These are phyloP conservation scores for Nissolia schottii DNA, from an alignment of 306 rosid species.

Conservation along the genomic window DNA sequence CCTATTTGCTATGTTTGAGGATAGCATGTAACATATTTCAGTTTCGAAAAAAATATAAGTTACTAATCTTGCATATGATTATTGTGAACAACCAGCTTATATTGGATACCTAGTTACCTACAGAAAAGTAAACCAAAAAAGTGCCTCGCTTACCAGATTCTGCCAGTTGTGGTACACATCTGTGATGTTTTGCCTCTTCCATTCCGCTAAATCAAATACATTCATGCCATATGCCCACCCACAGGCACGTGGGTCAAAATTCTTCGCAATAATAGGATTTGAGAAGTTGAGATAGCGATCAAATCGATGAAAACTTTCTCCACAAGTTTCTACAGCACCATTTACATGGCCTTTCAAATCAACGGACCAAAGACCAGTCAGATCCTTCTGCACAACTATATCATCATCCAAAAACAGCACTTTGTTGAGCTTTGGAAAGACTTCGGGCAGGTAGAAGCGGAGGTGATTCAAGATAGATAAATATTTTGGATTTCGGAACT, in stretches of 20 bases:
- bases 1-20: neutral
- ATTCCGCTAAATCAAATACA: slow-evolving; percentile 80
- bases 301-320: slow-evolving; percentile 92
- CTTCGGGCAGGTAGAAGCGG: slow-evolving; percentile 95
- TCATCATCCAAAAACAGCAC: slow-evolving; percentile 95
- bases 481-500: slow-evolving; percentile 92
- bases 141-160: slow-evolving; percentile 61
- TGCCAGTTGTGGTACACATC: slow-evolving; percentile 94
- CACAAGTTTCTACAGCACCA: slow-evolving; percentile 99
- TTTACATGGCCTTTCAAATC: slow-evolving; percentile 89
- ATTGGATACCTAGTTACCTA: neutral
- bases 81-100: neutral
- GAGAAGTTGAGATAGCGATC: slow-evolving; percentile 96
- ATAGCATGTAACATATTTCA: neutral
- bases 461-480: slow-evolving; percentile 95
- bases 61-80: neutral
- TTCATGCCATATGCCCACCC: slow-evolving; percentile 99
- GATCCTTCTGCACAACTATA: slow-evolving; percentile 90
- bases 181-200: slow-evolving; percentile 95
- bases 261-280: slow-evolving; percentile 83
- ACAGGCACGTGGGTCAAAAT: slow-evolving; percentile 89
- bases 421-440: slow-evolving; percentile 88
- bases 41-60: neutral
- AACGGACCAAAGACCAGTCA: slow-evolving; percentile 76
- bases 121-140: neutral